Percentiles rank a stretch among this genome's conserved stretches.
Conservation (phyloP, 2,329 filamentous ascomycete species). For the Furcasterigmium furcatum region DNA sequence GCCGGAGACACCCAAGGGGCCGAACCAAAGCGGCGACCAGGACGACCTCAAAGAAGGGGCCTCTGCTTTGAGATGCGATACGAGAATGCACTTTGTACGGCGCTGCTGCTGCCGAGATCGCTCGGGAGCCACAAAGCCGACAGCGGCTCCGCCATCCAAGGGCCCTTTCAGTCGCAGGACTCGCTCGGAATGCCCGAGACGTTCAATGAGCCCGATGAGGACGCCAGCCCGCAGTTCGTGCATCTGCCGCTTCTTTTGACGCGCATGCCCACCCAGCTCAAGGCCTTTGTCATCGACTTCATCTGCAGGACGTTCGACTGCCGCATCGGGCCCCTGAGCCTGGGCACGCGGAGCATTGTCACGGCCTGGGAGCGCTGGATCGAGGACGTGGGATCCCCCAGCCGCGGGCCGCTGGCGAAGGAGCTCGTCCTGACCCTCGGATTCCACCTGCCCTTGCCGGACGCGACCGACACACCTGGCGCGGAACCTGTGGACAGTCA, state of each 20-base stretch:
- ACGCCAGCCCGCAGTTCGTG: conserved; percentile 31
- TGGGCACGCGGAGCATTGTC: conserved; percentile 49
- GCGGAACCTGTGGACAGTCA: conserved; percentile 10
- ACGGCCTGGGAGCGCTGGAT: conserved; percentile 51
- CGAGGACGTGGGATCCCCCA: conserved; percentile 27
- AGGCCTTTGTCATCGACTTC: conserved; percentile 46
- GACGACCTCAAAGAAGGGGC: conserved; percentile 15
- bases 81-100: conserved; percentile 48
- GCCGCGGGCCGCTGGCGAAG: conserved; percentile 28
- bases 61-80: conserved; percentile 48
- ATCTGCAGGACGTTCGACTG: conserved; percentile 53
- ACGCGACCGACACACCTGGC: conserved; percentile 4
- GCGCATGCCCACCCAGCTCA: conserved; percentile 52
- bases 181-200: not conserved
- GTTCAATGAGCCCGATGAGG: not conserved
- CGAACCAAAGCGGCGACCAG: not conserved
- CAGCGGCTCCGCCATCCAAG: not conserved
- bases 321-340: conserved; percentile 44
- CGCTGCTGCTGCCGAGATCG: conserved; percentile 42
- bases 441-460: conserved; percentile 38
- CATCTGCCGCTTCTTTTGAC: conserved; percentile 50
- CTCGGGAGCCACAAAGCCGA: not conserved
- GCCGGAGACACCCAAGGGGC: conserved; percentile 19
- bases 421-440: conserved; percentile 50
- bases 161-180: conserved; percentile 13